Percentiles rank a stretch among this genome's conserved stretches.
phyloP scores from a whole-genome alignment of 1,284 basidiomycete species.

The Agaricales sp. region DNA sequence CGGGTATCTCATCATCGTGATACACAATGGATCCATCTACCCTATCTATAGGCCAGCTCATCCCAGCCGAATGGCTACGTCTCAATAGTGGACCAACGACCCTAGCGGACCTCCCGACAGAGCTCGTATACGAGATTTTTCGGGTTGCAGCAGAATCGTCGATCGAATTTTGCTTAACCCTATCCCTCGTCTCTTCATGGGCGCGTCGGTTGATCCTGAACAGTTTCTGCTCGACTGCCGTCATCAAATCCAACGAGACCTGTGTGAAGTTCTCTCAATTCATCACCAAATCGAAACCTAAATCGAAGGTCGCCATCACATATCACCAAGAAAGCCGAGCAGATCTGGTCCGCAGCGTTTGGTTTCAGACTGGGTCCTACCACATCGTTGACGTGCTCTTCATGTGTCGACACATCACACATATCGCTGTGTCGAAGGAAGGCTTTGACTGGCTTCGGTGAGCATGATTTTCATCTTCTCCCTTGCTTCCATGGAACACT shows the following conservation, averaged over 20 bases:
- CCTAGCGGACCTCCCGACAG: background rate
- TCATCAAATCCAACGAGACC: conserved; percentile 1
- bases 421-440: conserved; percentile 1
- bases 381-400: background rate
- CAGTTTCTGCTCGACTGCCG: background rate
- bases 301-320: background rate
- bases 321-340: background rate
- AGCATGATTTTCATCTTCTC: background rate
- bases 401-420: background rate
- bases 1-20: background rate
- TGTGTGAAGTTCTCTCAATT: background rate
- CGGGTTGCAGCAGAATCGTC: background rate
- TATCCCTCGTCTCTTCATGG: background rate
- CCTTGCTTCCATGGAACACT: background rate
- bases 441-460: background rate
- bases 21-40: background rate
- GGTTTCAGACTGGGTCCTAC: background rate
- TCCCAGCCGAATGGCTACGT: background rate
- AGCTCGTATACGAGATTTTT: background rate
- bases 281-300: background rate
- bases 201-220: background rate
- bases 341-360: background rate
- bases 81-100: background rate
- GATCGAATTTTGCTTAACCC: background rate
- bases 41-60: background rate